Base-by-base conservation (phyloP, 805 yeast genomes). In the Kazachstania martiniae region DNA sequence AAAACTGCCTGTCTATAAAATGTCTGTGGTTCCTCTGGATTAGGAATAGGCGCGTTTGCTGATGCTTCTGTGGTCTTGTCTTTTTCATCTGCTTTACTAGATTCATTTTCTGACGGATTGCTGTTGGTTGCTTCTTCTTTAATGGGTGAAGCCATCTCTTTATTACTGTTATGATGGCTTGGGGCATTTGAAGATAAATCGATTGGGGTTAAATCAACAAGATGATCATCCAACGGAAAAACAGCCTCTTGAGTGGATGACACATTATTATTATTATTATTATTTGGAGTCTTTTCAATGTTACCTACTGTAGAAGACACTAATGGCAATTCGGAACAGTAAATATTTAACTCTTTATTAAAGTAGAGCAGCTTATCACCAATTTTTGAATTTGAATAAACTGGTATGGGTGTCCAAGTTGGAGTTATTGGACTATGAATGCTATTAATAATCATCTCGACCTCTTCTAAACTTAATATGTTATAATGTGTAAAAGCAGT, bases 381-480 rank as follows among this genome's bases (percentile, higher is more conserved):
- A 9, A 63, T 61, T 12, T 9, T 13, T 4, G 26, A 22, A n/a
- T 33, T 27, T 7, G 78, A 17, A n/a, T 27, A 21, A n/a, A 36
- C 68, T n/a, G 69, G 56, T 29, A 69, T 65, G 0, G 85, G 80
- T 0, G 75, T 52, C 87, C 89, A 80, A 12, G 69, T 52, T 0
- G 73, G 70, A 3, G 56, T 53, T 9, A 47, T 46, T 3, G 57
- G 44, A 3, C 52, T 45, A 15, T 58, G 58, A 12, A 56, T 38
- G 23, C 62, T 55, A 33, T 47, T 53, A 33, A 59, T 51, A 21
- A 59, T 50, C 40, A 58, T 52, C 36, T 62, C 63, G 2, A 56
- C 59, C 33, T 60, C 66, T 33, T 56, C 59, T 3, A 60, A 36
- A 4, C 58, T 42, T n/a, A 60, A 49, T 13, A 60, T 39, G 8